A percentile compares a stretch with the other conserved stretches of the same genome.
phyloP scores from a whole-genome alignment of 345 rosid genomes.

The Populus nigra region DNA sequence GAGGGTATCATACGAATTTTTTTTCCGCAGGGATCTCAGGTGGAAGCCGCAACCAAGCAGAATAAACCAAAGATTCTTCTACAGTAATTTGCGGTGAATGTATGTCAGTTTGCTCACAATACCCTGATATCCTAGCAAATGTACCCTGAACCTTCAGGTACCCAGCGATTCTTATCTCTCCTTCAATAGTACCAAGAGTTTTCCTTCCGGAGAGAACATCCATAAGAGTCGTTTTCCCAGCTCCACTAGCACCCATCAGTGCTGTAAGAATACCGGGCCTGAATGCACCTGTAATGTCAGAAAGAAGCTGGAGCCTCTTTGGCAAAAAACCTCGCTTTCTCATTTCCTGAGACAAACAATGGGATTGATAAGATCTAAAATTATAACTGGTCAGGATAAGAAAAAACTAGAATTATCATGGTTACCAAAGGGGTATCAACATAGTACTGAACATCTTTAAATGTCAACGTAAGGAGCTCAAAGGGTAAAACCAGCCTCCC shows the following conservation, averaged over 20 bases:
- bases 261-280: constrained; percentile 79
- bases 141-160: constrained; percentile 68
- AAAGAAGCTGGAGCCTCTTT: constrained; percentile 61
- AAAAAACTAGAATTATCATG: background rate
- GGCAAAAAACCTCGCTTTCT: constrained; percentile 40
- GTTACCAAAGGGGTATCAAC: constrained; percentile 65
- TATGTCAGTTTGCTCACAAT: constrained; percentile 79
- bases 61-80: constrained; percentile 65
- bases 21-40: constrained; percentile 48
- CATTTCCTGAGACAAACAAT: constrained; percentile 46
- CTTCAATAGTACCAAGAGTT: constrained; percentile 67
- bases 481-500: constrained; percentile 70
- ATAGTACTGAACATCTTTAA: constrained; percentile 56
- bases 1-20: constrained; percentile 45
- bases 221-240: constrained; percentile 82
- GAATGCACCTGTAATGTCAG: constrained; percentile 57
- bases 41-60: constrained; percentile 78
- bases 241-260: constrained; percentile 87
- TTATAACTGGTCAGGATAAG: background rate
- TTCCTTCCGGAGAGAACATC: constrained; percentile 88
- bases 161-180: constrained; percentile 69
- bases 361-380: no score
- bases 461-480: constrained; percentile 50
- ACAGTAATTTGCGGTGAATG: constrained; percentile 74
- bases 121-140: constrained; percentile 78